These are phyloP conservation scores for Gentiana macrophylla DNA, from an alignment of 257 asterid species.

Conservation along the genomic window DNA sequence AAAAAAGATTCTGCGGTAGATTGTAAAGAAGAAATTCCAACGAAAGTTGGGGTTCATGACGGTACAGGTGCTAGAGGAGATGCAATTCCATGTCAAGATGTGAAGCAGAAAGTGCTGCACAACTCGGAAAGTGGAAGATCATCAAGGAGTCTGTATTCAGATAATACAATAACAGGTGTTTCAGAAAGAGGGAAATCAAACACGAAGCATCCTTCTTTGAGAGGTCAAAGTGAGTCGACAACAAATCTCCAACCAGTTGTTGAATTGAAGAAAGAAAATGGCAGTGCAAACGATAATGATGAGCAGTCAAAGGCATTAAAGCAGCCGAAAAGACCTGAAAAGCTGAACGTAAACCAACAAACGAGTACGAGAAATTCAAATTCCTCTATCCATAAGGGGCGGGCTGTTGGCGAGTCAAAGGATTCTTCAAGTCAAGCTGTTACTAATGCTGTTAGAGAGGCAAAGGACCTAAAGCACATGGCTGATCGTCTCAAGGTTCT, in stretches of 20 bases:
- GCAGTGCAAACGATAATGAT: conserved; percentile 31
- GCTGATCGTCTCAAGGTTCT: conserved; percentile 93
- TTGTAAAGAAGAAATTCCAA: conserved; percentile 33
- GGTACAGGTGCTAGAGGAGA: conserved; percentile 22
- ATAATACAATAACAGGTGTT: conserved; percentile 17
- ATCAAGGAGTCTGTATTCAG: conserved; percentile 33
- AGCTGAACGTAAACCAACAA: conserved; percentile 34
- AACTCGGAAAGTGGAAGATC: conserved; percentile 41
- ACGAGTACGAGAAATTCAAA: conserved; percentile 40
- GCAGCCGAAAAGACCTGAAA: conserved; percentile 53
- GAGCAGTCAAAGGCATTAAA: conserved; percentile 34
- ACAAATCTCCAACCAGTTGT: conserved; percentile 27
- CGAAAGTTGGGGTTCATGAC: conserved; percentile 29
- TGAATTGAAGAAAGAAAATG: conserved; percentile 57
- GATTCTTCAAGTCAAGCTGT: conserved; percentile 83
- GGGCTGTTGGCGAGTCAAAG: conserved; percentile 56
- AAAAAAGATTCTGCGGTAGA: conserved; percentile 48
- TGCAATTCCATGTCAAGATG: conserved; percentile 30
- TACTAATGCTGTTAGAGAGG: conserved; percentile 81
- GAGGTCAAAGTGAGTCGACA: conserved; percentile 44
- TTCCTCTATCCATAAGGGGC: conserved; percentile 44
- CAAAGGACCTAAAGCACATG: conserved; percentile 84
- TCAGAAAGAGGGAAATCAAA: conserved; percentile 49
- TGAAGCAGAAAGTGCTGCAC: conserved; percentile 31
- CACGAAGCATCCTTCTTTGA: conserved; percentile 66